Base-by-base conservation (phyloP, 257 asterid genomes). In the Penstemon eatonii region DNA sequence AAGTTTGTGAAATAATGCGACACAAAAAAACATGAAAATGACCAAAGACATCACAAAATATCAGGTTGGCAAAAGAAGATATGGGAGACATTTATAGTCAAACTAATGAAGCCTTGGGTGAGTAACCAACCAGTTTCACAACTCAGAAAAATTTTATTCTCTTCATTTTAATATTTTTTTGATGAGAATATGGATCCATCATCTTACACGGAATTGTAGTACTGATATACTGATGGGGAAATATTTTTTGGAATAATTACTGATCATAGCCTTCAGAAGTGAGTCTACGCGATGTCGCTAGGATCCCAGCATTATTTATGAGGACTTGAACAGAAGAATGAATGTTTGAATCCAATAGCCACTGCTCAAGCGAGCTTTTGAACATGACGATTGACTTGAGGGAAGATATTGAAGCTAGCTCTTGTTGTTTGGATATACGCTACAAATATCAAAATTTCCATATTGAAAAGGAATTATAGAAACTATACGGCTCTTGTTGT, bases 291-390 rank as follows among this genome's bases (percentile, higher is more conserved):
- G 95, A 83, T 49, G 94, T 90, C 56, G 97, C 94, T 50, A 92
- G 77, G 77, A 90, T 85, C 69, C 97, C 98, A 67, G 96, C 97
- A 79, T 92, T 88, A 83, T 92, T 92, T 81, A 92, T 82, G 73
- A 92, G 80, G 69, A 92, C 79, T 69, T 92, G 98, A 78, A 90
- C 65, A 64, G 97, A 92, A 54, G 78, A 62, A 78, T 92, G 94
- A 83, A 88, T 63, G 72, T 81, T 71, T 50, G 91, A 87, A 73
- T 88, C 97, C 70, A 53, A 42, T 18, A 86, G 80, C 98, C 98
- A 92, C 65, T 83, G 88, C 79, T 82, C 78, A 78, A 92, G 91
- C 59, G 90, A 84, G 83, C 36, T 60, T 66, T 82, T 81, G 80
- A 92, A 90, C 79, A 81, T 79, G 64, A 84, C 64, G 78, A 92